phyloP scores from a whole-genome alignment of 2,329 filamentous ascomycete genomes.

The Ceratocystis papillata region DNA sequence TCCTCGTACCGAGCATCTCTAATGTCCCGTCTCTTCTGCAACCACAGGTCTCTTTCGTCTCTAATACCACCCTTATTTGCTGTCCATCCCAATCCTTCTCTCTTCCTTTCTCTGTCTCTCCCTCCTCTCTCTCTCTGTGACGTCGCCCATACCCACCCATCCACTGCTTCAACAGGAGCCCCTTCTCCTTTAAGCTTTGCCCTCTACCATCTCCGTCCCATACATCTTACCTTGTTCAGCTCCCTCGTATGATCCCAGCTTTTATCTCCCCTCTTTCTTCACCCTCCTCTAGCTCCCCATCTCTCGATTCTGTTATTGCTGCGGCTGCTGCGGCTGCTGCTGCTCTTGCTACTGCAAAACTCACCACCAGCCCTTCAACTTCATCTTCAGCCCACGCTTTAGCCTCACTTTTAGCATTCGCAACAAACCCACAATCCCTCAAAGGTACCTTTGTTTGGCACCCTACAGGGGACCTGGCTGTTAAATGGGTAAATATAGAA shows the following conservation, averaged over 20 bases:
- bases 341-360: background rate
- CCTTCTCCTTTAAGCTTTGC: no score
- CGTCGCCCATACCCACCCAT: background rate
- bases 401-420: background rate
- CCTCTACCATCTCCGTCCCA: background rate
- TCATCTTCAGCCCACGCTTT: no score
- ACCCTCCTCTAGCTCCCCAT: background rate
- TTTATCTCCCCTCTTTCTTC: background rate
- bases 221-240: background rate
- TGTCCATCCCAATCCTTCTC: background rate
- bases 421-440: no score
- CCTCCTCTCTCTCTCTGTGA: background rate
- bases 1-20: no score
- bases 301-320: background rate
- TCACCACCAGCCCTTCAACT: background rate
- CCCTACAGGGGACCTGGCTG: background rate
- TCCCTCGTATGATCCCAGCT: background rate
- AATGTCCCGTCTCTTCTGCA: background rate
- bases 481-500: background rate
- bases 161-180: no score
- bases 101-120: no score
- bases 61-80: no score
- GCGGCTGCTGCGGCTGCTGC: no score
- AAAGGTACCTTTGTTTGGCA: slow-evolving; percentile 7
- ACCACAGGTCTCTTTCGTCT: background rate